Percentiles rank a stretch among this genome's conserved stretches.
phyloP scores from a whole-genome alignment of 2,329 filamentous ascomycete genomes.

The Colletotrichum incanum region DNA sequence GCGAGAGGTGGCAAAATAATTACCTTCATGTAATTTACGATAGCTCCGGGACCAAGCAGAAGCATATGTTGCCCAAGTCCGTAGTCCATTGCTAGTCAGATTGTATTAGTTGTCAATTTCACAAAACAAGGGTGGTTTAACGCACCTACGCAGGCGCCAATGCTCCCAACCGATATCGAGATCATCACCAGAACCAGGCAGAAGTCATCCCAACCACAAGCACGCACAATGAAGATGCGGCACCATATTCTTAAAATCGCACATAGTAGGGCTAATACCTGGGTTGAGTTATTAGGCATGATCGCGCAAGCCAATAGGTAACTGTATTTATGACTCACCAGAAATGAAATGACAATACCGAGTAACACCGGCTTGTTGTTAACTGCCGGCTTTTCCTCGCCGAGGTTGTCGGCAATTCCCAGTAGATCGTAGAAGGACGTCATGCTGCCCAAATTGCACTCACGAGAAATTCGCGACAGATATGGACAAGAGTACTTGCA shows the following conservation, averaged over 20 bases:
- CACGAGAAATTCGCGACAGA: neutral
- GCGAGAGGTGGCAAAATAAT: neutral
- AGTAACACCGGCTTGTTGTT: conserved; percentile 38
- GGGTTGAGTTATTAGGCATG: neutral
- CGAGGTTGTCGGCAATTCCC: conserved; percentile 41
- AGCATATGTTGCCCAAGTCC: conserved; percentile 30
- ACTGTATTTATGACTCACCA: conserved; percentile 8
- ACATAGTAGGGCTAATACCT: conserved; percentile 37
- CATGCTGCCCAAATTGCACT: conserved; percentile 18
- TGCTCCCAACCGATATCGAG: conserved; percentile 23
- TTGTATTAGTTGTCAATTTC: neutral
- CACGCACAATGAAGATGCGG: conserved; percentile 35
- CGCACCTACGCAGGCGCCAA: conserved; percentile 23
- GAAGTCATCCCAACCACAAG: conserved; percentile 43
- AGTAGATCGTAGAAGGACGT: conserved; percentile 34
- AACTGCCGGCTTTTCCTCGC: conserved; percentile 38
- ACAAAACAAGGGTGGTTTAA: too few species aligned
- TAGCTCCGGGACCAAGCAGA: neutral
- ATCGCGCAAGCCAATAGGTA: neutral
- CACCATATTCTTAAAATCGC: conserved; percentile 35
- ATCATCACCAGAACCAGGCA: conserved; percentile 41
- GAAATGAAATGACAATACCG: conserved; percentile 41
- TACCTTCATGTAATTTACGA: conserved; percentile 33
- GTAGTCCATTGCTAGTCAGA: neutral
- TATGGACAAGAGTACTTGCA: conserved; percentile 25